Percentiles rank a stretch among this genome's conserved stretches.
Evolutionary conservation across 2,329 filamentous ascomycete species (phyloP).

Genomic region (Elsinoe batatas): DNA sequence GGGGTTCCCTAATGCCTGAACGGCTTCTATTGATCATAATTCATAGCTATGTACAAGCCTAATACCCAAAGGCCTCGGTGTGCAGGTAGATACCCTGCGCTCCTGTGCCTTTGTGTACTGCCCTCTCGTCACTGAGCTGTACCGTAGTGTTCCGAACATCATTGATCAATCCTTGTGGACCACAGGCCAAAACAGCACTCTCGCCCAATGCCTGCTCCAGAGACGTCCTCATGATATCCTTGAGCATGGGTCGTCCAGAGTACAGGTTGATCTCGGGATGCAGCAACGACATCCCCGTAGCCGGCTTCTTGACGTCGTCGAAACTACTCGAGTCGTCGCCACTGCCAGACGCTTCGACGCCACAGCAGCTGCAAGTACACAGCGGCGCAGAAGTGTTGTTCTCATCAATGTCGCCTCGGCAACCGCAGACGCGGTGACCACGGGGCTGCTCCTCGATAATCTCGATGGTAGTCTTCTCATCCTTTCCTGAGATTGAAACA

Average conservation of each 20-base stretch:
- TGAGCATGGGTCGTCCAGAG: constrained; percentile 44
- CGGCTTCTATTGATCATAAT: constrained; percentile 5
- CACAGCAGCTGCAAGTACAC: constrained; percentile 30
- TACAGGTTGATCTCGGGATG: constrained; percentile 31
- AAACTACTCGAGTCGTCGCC: constrained; percentile 15
- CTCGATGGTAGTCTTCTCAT: constrained; percentile 8
- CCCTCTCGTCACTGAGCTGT: constrained; percentile 52
- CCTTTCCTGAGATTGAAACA: background rate
- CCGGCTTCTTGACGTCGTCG: constrained; percentile 10
- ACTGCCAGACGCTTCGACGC: constrained; percentile 18
- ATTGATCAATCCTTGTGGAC: constrained; percentile 45
- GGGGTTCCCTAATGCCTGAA: background rate
- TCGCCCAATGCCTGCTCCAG: constrained; percentile 53
- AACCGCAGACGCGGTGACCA: constrained; percentile 37
- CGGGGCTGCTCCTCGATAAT: constrained; percentile 19
- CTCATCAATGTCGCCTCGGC: constrained; percentile 39
- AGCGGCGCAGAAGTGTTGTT: constrained; percentile 26
- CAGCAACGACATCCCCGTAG: constrained; percentile 19
- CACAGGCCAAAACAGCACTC: constrained; percentile 54
- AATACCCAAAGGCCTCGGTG: constrained; percentile 47
- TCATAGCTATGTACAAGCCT: constrained; percentile 8
- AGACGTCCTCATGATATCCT: constrained; percentile 43
- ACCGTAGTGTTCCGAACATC: constrained; percentile 47
- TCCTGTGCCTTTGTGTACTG: constrained; percentile 57
- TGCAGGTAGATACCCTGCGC: constrained; percentile 55